Evolutionary conservation across 768 basidiomycete species (phyloP), one percentile per base, ranked within the genome.

Genomic region (Amyloporia xantha): DNA sequence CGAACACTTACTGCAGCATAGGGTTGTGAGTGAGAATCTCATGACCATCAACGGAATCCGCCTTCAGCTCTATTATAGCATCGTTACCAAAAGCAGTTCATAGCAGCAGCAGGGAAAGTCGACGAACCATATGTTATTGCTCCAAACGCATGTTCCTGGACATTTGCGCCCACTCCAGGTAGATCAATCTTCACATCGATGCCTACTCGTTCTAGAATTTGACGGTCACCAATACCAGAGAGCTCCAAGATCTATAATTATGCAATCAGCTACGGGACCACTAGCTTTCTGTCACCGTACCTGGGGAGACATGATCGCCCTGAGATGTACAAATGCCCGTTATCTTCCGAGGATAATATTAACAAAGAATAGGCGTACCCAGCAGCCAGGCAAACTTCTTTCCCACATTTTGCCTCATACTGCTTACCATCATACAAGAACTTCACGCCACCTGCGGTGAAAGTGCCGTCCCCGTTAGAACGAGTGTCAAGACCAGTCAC

Each of bases 151-250:
- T 57, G 59, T 10, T 60, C 59, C 35, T 60, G 59, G 1, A 55
- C 44, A 53, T 87, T 77, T 59, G 84, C 82, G 10, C 89, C 88
- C 0, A 93, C 88, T 15, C 82, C 83, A 1, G 86, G 84, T 12
- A 90, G 74, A 47, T 86, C 79, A 12, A 85, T 71, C 23, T 78
- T 43, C 50, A 71, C 68, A 5, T 65, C 55, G 26, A 91, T 74
- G 10, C 69, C 70, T 45, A 75, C 65, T 27, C 64, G 66, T 35
- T 73, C 57, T 35, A 89, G 66, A 35, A 83, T 54, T 0, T 64
- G 59, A 2, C 60, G 55, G 0, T 75, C 70, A 2, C 89, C 89
- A 47, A 93, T 82, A 5, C 89, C 86, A 0, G 82, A 84, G 2
- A 55, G 48, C 37, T 60, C 59, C 13, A 60, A 43, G n/a, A 60